phyloP scores from a whole-genome alignment of 768 basidiomycete species.

The Royoungia palumana region DNA sequence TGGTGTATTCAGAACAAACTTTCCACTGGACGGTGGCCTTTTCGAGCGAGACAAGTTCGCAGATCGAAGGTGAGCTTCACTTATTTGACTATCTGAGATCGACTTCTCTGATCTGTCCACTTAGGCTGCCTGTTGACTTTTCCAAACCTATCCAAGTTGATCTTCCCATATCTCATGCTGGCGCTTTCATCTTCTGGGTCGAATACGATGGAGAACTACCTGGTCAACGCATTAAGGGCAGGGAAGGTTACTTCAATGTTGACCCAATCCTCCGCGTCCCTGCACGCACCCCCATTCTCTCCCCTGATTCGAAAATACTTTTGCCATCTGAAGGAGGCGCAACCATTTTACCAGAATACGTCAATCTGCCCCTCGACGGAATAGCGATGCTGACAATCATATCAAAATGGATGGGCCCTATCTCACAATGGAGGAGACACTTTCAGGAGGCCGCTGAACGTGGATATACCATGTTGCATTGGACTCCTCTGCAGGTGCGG shows the following conservation, averaged over 20 bases:
- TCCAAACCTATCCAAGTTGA: slow-evolving; percentile 92
- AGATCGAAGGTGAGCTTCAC: slow-evolving; percentile 62
- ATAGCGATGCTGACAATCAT: slow-evolving; percentile 86
- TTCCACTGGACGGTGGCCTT: slow-evolving; percentile 87
- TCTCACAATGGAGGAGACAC: slow-evolving; percentile 71
- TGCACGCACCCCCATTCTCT: slow-evolving; percentile 71
- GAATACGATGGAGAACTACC: slow-evolving; percentile 72
- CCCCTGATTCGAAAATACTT: slow-evolving; percentile 48
- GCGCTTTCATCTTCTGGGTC: slow-evolving; percentile 93
- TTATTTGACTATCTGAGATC: not conserved
- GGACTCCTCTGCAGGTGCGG: slow-evolving; percentile 89
- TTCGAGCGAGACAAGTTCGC: slow-evolving; percentile 76
- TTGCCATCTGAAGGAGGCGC: slow-evolving; percentile 52
- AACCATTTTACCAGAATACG: slow-evolving; percentile 44
- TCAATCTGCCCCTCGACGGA: slow-evolving; percentile 82
- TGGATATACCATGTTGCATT: slow-evolving; percentile 98
- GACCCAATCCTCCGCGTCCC: slow-evolving; percentile 84
- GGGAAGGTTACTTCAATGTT: slow-evolving; percentile 94
- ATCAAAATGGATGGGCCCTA: slow-evolving; percentile 97
- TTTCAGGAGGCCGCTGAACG: slow-evolving; percentile 82
- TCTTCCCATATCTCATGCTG: slow-evolving; percentile 93
- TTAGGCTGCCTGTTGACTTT: slow-evolving; percentile 79
- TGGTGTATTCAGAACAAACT: slow-evolving; percentile 94
- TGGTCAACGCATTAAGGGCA: slow-evolving; percentile 69
- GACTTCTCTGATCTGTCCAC: slow-evolving; percentile 11